Evolutionary conservation across 169 alveolate genomes (phyloP).

Genomic region (Haemoproteus tartakovskyi): DNA sequence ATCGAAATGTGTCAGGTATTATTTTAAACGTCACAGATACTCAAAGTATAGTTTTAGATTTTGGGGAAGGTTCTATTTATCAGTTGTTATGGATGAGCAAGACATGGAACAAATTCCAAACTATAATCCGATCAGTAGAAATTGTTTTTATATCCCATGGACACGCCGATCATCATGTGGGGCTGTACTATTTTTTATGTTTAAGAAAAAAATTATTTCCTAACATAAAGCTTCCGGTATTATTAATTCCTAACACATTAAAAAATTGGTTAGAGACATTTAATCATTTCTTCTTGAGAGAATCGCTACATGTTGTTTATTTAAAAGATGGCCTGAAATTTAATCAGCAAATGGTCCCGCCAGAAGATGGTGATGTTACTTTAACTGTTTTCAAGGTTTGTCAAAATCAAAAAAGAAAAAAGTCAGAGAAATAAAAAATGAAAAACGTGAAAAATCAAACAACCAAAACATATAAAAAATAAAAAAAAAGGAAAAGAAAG

Average conservation of each 20-base stretch:
- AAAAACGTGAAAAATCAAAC: too few relatives aligned
- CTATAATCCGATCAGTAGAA: too few relatives aligned
- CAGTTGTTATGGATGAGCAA: constrained; percentile 80
- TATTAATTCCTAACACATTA: constrained; percentile 61
- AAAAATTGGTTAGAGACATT: constrained; percentile 46
- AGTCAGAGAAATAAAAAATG: too few relatives aligned
- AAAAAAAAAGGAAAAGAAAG: too few relatives aligned
- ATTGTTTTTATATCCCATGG: constrained; percentile 87
- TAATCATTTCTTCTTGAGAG: constrained; percentile 36
- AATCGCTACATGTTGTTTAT: constrained; percentile 8
- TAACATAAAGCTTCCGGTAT: constrained; percentile 29
- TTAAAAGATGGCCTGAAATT: constrained; percentile 32
- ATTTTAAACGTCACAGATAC: constrained; percentile 65
- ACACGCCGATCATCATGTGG: constrained; percentile 87
- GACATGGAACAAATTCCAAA: constrained; percentile 69
- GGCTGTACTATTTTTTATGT: constrained; percentile 74
- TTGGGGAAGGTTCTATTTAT: constrained; percentile 89
- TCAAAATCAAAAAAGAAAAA: too few relatives aligned
- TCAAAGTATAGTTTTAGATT: constrained; percentile 83
- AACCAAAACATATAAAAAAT: too few relatives aligned
- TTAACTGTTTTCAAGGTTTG: too few relatives aligned
- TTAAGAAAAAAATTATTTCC: constrained; percentile 68
- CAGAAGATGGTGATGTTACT: too few relatives aligned
- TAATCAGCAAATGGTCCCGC: too few relatives aligned
- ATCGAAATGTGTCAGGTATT: constrained; percentile 87